Evolutionary conservation across 192 early-diverging fungal genomes (phyloP).

Genomic region (Coemansia sp.): DNA sequence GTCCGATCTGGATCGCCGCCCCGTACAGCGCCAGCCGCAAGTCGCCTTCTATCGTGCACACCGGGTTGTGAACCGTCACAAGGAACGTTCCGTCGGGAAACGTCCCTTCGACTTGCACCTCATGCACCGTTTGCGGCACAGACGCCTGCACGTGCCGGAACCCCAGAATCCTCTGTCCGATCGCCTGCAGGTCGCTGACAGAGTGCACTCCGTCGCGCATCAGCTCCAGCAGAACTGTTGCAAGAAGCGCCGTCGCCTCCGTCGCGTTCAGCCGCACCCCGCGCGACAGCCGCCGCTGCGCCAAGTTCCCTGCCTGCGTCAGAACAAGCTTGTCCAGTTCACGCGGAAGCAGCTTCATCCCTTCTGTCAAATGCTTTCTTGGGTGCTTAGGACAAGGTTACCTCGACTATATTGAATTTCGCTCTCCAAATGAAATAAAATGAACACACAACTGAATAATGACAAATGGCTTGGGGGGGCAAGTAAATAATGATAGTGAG

Average conservation of each 20-base stretch:
- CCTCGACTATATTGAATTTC: no score
- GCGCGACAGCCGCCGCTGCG: conserved; percentile 86
- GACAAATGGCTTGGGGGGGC: not conserved
- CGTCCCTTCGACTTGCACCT: conserved; percentile 91
- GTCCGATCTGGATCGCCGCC: conserved; percentile 77
- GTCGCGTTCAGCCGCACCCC: conserved; percentile 84
- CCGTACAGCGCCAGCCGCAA: conserved; percentile 84
- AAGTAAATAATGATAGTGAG: no score
- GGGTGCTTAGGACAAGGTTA: not conserved
- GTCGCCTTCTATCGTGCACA: conserved; percentile 80
- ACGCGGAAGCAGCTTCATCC: conserved; percentile 80
- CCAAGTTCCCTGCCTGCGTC: conserved; percentile 81
- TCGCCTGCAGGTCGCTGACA: conserved; percentile 82
- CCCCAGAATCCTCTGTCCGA: conserved; percentile 87
- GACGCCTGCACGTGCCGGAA: conserved; percentile 76
- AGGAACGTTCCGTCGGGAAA: conserved; percentile 93
- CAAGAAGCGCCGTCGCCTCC: conserved; percentile 88
- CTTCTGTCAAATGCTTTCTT: not conserved
- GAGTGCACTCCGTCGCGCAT: conserved; percentile 87
- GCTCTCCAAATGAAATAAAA: not conserved
- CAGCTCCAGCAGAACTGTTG: conserved; percentile 79
- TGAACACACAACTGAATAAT: not conserved
- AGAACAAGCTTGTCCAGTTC: conserved; percentile 94
- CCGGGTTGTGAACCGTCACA: conserved; percentile 90
- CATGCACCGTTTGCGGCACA: conserved; percentile 67